phyloP scores from a whole-genome alignment of 805 yeast genomes.

The Middelhovenomyces tepae region DNA sequence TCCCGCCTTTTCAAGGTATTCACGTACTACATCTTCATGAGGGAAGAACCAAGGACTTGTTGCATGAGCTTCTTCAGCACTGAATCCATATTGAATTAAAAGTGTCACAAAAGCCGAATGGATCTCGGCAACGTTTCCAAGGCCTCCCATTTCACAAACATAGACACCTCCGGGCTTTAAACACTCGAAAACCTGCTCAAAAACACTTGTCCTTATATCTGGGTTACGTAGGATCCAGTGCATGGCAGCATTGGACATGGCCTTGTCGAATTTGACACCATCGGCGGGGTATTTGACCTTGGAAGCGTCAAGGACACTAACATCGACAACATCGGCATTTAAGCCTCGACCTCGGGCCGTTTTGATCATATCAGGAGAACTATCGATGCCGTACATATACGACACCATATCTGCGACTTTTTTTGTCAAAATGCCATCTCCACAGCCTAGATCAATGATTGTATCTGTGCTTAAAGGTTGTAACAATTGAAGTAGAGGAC shows the following conservation, averaged over 20 bases:
- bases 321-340: background rate
- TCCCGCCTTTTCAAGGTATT: slow-evolving; percentile 16
- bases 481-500: background rate
- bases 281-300: slow-evolving; percentile 2
- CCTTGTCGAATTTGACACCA: slow-evolving; percentile 15
- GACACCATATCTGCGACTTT: background rate
- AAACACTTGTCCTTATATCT: slow-evolving; percentile 10
- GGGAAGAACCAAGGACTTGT: slow-evolving; percentile 20
- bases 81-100: slow-evolving; percentile 9
- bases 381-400: slow-evolving; percentile 1
- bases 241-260: slow-evolving; percentile 21
- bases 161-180: slow-evolving; percentile 15
- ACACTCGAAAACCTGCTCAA: slow-evolving; percentile 13
- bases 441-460: slow-evolving; percentile 2
- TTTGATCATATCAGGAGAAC: background rate
- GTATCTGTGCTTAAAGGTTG: slow-evolving; percentile 3
- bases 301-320: background rate
- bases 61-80: slow-evolving; percentile 8
- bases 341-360: slow-evolving; percentile 1
- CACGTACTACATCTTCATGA: slow-evolving; percentile 7
- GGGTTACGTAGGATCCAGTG: slow-evolving; percentile 18
- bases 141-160: slow-evolving; percentile 21
- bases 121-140: slow-evolving; percentile 21
- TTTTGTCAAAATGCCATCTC: slow-evolving; percentile 3
- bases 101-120: slow-evolving; percentile 13